Evolutionary conservation across 2,329 filamentous ascomycete species (phyloP), one percentile per base, ranked within the genome.

Genomic region (Huntiella abstrusa): DNA sequence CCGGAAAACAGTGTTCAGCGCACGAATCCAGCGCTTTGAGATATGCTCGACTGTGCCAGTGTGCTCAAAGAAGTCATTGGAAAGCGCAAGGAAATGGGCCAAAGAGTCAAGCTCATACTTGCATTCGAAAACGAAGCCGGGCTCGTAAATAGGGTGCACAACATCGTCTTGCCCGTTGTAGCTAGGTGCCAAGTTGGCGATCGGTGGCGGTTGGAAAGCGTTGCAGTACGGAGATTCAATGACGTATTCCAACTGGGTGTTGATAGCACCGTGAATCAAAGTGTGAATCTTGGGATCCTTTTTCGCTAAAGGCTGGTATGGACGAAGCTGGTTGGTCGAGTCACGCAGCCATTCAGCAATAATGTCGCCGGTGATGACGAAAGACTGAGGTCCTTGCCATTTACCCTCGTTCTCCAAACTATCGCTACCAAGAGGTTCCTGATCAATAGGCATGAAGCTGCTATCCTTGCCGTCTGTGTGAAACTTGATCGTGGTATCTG

Each of bases 61-160:
- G 56, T 83, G 72, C 35, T 81, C 75, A 62, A 91, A 71, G 62
- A 93, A 96, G 54, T 94, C 78, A 55, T 94, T 95, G 13, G 71
- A 75, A 2, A 98, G 65, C 0, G 82, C 77, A 4, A 98, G 70
- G 60, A 98, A 98, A 57, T 92, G 80, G 0, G 87, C 91, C 0
- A 98, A 69, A 6, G 87, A 95, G 63, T 98, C 91, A 16, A 98
- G 76, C 65, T 98, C 91, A 62, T 96, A 98, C 63, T 98, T 98
- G 73, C 91, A 98, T 62, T 98, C 91, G 53, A 95, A 98, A 3
- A 98, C 91, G 42, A 78, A 73, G 0, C 70, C 74, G 0, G 80
- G 80, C 56, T 96, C 86, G 58, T 93, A 96, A 1, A 70, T 68
- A 0, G 91, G 91, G 55, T 94, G 85, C 0, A 98, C 91, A 6